These are phyloP conservation scores for Cucumis melo DNA, from an alignment of 306 rosid species.

Conservation along the genomic window DNA sequence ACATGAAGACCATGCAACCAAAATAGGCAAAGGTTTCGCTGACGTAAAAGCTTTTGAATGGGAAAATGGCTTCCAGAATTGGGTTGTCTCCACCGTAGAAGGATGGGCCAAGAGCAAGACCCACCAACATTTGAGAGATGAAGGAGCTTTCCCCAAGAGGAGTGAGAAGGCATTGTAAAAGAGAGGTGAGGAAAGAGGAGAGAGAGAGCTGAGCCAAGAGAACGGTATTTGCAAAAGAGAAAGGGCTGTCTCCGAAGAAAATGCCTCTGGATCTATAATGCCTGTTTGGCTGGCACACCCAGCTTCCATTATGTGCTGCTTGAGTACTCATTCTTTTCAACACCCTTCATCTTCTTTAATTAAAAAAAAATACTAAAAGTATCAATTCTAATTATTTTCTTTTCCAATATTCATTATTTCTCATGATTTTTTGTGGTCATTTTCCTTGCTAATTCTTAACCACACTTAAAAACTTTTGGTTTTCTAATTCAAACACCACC, in stretches of 20 bases:
- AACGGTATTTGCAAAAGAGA: conserved; percentile 7
- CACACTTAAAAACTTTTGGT: not conserved
- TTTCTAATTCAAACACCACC: not conserved
- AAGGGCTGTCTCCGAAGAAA: conserved; percentile 27
- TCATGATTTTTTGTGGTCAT: not conserved
- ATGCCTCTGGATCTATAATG: conserved; percentile 18
- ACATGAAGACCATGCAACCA: conserved; percentile 34
- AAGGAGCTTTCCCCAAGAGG: conserved; percentile 36
- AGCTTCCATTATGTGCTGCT: conserved; percentile 1
- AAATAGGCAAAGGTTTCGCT: conserved; percentile 28
- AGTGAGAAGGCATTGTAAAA: conserved; percentile 21
- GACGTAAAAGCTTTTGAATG: conserved; percentile 19
- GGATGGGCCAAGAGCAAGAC: conserved; percentile 36
- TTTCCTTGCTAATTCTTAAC: not conserved
- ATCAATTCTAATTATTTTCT: not conserved
- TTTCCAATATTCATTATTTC: not conserved
- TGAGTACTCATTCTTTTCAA: not conserved
- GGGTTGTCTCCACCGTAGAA: conserved; percentile 11
- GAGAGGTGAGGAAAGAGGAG: conserved; percentile 10
- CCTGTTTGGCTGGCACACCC: conserved; percentile 13
- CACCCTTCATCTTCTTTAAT: not conserved
- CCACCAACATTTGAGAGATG: conserved; percentile 41
- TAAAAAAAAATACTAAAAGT: too few species aligned
- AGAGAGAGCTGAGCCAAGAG: conserved; percentile 24
- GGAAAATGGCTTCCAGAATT: conserved; percentile 8